Evolutionary conservation across 1,284 basidiomycete species (phyloP), one percentile per base, ranked within the genome.

Genomic region (Thelephora terrestris): DNA sequence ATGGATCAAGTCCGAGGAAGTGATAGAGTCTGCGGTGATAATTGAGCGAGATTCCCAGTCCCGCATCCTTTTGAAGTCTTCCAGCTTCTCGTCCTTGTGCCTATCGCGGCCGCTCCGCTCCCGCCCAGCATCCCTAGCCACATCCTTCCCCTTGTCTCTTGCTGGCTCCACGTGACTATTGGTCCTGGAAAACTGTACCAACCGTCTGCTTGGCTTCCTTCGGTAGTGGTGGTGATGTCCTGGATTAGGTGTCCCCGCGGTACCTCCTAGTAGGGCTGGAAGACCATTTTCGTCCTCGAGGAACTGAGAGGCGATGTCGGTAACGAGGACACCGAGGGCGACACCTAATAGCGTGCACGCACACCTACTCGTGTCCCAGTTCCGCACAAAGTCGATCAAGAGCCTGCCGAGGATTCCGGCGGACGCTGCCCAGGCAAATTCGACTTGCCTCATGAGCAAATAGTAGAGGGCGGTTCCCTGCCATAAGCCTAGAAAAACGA

Each of bases 401-500:
- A 85, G 73, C 58, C 84, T 82, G 7, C 68, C 75, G 42, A 68
- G 70, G 55, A 85, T 76, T 47, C 67, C 72, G 44, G 78, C 65
- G 46, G 69, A 77, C 43, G 81, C 73, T 49, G 72, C 67, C 55
- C 81, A 65, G 38, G 75, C 71, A 36, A 81, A 65, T 51, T 71
- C 68, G 44, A 71, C 70, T 47, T 72, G 68, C 59, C 76, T 76
- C 51, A 68, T 70, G 53, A 77, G 71, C 48, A 80, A 70, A 58
- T 77, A 81, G 59, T 85, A 81, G 43, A 89, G 68, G 23, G 75
- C 80, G 53, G 84, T 75, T 46, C 85, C 85, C 63, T 87, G 81
- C 71, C 82, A 80, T 55, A 81, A 71, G 48, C 85, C 85, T 48
- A 75, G 66, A 52, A 89, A 75, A 61, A 86, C 65, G 56, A 71